phyloP scores from a whole-genome alignment of 495 filamentous ascomycete species.

The Letharia lupina region DNA sequence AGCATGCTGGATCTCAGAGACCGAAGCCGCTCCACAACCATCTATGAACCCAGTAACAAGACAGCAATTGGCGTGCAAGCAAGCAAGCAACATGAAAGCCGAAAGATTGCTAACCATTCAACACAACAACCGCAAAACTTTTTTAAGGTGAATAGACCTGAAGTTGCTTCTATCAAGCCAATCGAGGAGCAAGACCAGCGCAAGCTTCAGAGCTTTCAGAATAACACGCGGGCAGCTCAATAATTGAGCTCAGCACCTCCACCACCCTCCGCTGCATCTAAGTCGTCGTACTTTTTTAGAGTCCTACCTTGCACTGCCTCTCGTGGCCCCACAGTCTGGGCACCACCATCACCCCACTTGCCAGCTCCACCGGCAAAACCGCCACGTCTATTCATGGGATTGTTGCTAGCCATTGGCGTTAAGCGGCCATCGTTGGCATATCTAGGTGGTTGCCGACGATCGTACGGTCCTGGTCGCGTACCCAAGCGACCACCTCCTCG shows the following conservation, averaged over 20 bases:
- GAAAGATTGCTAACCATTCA: neutral
- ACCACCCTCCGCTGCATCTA: slow-evolving; percentile 63
- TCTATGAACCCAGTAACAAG: neutral
- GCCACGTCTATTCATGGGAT: slow-evolving; percentile 24
- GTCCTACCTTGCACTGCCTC: slow-evolving; percentile 86
- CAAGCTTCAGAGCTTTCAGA: neutral
- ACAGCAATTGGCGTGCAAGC: neutral
- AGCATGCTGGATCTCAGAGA: neutral
- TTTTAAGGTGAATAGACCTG: neutral
- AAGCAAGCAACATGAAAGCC: neutral
- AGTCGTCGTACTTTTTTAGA: slow-evolving; percentile 91
- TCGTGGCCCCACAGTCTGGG: slow-evolving; percentile 65
- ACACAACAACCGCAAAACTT: neutral
- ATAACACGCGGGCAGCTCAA: slow-evolving; percentile 25
- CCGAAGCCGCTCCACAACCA: neutral
- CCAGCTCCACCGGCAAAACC: slow-evolving; percentile 43
- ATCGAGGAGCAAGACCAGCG: neutral
- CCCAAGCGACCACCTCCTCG: slow-evolving; percentile 44
- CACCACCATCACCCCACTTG: slow-evolving; percentile 56
- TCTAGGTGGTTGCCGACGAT: slow-evolving; percentile 39
- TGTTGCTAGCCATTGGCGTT: slow-evolving; percentile 29
- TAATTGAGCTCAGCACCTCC: slow-evolving; percentile 57
- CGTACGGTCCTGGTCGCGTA: slow-evolving; percentile 49
- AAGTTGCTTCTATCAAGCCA: neutral
- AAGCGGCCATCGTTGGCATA: slow-evolving; percentile 31